Evolutionary conservation across 371 early-diverging fungal genomes (phyloP).

Genomic region (Pancytospora philotis): DNA sequence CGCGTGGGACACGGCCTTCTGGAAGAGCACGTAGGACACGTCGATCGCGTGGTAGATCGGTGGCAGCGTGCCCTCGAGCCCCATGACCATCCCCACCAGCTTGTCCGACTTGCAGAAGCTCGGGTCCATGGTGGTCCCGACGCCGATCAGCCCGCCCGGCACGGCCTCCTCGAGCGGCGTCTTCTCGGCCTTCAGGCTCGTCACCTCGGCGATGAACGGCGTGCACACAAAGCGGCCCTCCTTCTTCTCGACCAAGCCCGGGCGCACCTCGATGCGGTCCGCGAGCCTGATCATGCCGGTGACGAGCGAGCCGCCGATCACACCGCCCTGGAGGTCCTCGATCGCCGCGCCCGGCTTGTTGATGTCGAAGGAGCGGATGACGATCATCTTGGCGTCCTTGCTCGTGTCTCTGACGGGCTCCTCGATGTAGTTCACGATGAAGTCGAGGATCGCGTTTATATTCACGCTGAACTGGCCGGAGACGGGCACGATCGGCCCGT

Average conservation of each 20-base stretch:
- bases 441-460: slow-evolving; percentile 95
- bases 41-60: slow-evolving; percentile 84
- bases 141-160: slow-evolving; percentile 98
- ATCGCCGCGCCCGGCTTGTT: slow-evolving; percentile 97
- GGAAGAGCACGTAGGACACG: slow-evolving; percentile 86
- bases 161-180: slow-evolving; percentile 89
- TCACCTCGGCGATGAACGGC: slow-evolving; percentile 81
- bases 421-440: slow-evolving; percentile 91
- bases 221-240: slow-evolving; percentile 74
- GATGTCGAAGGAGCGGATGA: slow-evolving; percentile 98
- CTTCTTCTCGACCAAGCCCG: slow-evolving; percentile 83
- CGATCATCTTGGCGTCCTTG: slow-evolving; percentile 79
- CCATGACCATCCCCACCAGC: slow-evolving; percentile 94
- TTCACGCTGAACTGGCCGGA: slow-evolving; percentile 97
- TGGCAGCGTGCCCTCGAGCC: slow-evolving; percentile 82
- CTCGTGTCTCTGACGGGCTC: slow-evolving; percentile 84
- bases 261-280: slow-evolving; percentile 94
- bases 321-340: slow-evolving; percentile 88
- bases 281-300: slow-evolving; percentile 83
- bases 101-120: slow-evolving; percentile 93
- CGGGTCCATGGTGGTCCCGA: slow-evolving; percentile 96
- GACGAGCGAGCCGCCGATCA: slow-evolving; percentile 96
- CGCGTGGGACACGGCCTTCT: slow-evolving; percentile 82
- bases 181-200: slow-evolving; percentile 79
- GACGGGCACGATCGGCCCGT: slow-evolving; percentile 93